Evolutionary conservation across 441 rosid species (phyloP).

Genomic region (Macaranga tanarius): DNA sequence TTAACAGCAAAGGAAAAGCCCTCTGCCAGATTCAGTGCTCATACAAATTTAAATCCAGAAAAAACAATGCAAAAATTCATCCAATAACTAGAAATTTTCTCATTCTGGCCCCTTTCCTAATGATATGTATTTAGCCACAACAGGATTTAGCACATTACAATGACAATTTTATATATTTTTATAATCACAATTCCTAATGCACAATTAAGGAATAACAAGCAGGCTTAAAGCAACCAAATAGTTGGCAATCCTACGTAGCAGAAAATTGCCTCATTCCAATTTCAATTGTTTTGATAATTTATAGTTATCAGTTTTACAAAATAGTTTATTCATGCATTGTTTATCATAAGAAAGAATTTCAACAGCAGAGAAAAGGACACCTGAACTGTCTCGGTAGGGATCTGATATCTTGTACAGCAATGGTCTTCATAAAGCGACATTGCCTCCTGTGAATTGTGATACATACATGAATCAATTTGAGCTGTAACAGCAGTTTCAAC

Average conservation of each 20-base stretch:
- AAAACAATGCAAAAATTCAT: neutral
- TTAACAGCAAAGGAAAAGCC: neutral
- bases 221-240: neutral
- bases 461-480: slow-evolving; percentile 64
- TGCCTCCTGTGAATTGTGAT: slow-evolving; percentile 56
- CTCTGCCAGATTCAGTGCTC: neutral
- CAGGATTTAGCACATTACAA: neutral
- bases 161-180: neutral
- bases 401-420: slow-evolving; percentile 64
- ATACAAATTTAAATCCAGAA: neutral
- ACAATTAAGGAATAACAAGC: neutral
- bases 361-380: slow-evolving; percentile 39
- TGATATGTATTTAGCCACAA: neutral
- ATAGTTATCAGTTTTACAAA: neutral
- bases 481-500: slow-evolving; percentile 60
- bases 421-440: slow-evolving; percentile 76
- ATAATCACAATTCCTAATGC: neutral
- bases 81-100: neutral
- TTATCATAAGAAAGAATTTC: slow-evolving; percentile 5
- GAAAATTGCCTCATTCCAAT: neutral
- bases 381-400: slow-evolving; percentile 80
- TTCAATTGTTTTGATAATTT: neutral
- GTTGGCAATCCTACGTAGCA: neutral
- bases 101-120: neutral
- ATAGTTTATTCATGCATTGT: neutral